Base-by-base conservation (phyloP, 164 flowering plant species). In the Kalanchoe fedtschenkoi region DNA sequence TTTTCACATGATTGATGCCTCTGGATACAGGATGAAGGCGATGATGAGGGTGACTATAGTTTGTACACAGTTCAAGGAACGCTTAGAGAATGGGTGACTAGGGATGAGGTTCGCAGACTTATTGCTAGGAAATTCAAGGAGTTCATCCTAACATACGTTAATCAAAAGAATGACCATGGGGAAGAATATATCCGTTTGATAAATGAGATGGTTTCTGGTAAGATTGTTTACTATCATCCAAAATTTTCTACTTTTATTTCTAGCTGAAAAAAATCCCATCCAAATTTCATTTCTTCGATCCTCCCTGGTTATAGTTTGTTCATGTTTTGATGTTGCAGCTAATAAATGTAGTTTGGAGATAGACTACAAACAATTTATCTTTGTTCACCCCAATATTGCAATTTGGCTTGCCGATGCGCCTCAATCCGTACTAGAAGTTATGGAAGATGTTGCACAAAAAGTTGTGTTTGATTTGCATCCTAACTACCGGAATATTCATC, bases 361-460 rank as follows among this genome's bases (percentile, higher is more conserved):
- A 55, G 95, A 93, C 70, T 93, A 88, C 77, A 93, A 83, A 53
- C 91, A 93, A 41, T 93, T 93, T 70, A 93, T 88, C 64, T 82
- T 76, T 73, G 67, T 81, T 38, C 95, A 87, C 73, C 99, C 97
- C 24, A 93, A 91, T 70, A 90, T 93, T 75, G 99, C 99, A n/a
- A 93, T 93, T 60, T 93, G 99, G 99, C 80, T 93, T 62, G 99
- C 96, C 66, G 99, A 93, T 87, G 97, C 99, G 34, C 99, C 99
- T 0, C 97, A 88, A 44, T 77, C 99, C 26, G 96, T 90, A 46
- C 81, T 90, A 37, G 99, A 90, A 78, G 96, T 90, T 62, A 90
- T 93, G 99, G 99, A 93, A 75, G 97, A 93, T 53, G 96, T 88
- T 63, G 91, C 97, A 30, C 78, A 80, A 68, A 85, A 79, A 41